These are phyloP conservation scores for Globisporangium acanthophoron DNA, from an alignment of 352 stramenopile genomes.

Conservation along the genomic window DNA sequence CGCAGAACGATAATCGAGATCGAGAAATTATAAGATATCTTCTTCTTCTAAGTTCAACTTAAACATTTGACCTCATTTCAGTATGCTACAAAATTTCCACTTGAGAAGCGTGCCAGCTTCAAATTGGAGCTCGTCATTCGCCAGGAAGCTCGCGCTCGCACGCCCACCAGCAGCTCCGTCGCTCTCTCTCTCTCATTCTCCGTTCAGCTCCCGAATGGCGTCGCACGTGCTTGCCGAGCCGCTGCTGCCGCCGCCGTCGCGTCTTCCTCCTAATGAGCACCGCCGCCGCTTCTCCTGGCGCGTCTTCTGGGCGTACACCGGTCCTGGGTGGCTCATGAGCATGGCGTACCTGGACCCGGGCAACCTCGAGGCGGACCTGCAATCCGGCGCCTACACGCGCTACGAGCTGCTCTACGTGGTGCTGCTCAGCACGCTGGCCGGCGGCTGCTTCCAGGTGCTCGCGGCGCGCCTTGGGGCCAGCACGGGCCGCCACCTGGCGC, in stretches of 20 bases:
- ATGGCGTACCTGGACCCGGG: constrained; percentile 95
- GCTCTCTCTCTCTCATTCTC: too few species aligned
- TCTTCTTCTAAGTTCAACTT: too few species aligned
- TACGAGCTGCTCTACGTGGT: constrained; percentile 90
- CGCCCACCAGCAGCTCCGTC: too few species aligned
- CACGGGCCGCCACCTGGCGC: constrained; percentile 88
- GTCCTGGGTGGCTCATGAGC: constrained; percentile 89
- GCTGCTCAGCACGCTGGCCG: constrained; percentile 83
- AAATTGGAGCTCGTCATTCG: too few species aligned
- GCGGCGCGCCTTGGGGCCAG: constrained; percentile 90
- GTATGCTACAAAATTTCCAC: too few species aligned
- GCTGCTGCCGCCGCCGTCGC: background rate
- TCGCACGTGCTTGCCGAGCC: background rate
- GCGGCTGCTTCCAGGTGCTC: constrained; percentile 92
- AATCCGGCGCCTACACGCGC: constrained; percentile 85
- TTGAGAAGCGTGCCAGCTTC: too few species aligned
- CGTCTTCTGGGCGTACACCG: constrained; percentile 78
- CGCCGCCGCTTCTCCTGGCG: constrained; percentile 22
- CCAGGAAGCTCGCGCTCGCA: too few species aligned
- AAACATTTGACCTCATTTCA: too few species aligned
- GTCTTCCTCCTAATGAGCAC: background rate
- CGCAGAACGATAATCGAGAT: too few species aligned
- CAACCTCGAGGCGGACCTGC: constrained; percentile 95
- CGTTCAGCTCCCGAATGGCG: background rate
- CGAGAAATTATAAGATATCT: too few species aligned